phyloP scores from a whole-genome alignment of 345 rosid genomes.

The Lagerstroemia speciosa region DNA sequence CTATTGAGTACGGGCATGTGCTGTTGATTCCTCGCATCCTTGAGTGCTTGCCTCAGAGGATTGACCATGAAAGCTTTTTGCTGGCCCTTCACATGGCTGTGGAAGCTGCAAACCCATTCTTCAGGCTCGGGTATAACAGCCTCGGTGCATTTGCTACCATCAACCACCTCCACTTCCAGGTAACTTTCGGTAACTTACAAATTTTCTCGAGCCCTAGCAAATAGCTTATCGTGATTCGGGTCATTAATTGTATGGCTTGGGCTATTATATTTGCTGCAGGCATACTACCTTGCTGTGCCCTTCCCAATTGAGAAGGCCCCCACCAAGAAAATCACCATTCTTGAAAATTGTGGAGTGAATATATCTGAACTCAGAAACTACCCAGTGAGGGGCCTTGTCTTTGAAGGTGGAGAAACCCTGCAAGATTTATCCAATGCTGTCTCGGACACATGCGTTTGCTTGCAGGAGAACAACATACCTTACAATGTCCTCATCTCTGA shows the following conservation, averaged over 20 bases:
- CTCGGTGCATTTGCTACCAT: constrained; percentile 96
- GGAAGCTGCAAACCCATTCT: constrained; percentile 76
- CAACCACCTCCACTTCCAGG: constrained; percentile 99
- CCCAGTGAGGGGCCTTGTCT: constrained; percentile 81
- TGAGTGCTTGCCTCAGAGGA: constrained; percentile 91
- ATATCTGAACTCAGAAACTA: constrained; percentile 59
- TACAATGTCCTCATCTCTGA: constrained; percentile 82
- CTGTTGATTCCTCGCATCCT: constrained; percentile 74
- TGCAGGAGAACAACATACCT: constrained; percentile 84
- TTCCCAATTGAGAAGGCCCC: constrained; percentile 88
- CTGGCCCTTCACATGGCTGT: constrained; percentile 75
- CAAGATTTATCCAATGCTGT: constrained; percentile 48
- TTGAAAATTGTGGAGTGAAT: constrained; percentile 34
- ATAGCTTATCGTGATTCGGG: background rate
- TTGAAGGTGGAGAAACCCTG: constrained; percentile 64
- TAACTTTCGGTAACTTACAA: constrained; percentile 6
- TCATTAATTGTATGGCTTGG: background rate
- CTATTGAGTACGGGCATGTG: constrained; percentile 96
- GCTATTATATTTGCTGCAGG: constrained; percentile 31
- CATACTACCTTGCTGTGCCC: constrained; percentile 68
- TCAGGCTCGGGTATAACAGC: constrained; percentile 91
- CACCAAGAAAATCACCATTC: constrained; percentile 37
- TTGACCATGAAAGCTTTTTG: constrained; percentile 67
- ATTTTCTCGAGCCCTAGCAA: background rate
- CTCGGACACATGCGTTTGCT: constrained; percentile 68